Evolutionary conservation across 2,329 filamentous ascomycete species (phyloP).

Genomic region (Orbilia ellipsospora): DNA sequence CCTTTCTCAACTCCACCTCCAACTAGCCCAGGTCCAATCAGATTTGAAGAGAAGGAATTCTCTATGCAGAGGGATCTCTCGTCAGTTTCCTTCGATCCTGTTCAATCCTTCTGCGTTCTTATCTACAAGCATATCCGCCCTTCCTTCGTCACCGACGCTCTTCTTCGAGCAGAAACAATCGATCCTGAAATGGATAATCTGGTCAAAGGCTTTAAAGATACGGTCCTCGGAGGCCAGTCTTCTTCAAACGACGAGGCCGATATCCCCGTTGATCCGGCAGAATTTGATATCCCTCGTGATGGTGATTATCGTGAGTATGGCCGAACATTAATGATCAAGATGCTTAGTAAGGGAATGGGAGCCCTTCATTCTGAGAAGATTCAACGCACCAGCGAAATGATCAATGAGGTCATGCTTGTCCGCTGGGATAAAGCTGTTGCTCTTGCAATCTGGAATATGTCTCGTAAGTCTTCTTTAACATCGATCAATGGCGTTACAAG

Average conservation of each 20-base stretch:
- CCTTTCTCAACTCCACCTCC: slow-evolving; percentile 39
- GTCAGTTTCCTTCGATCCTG: slow-evolving; percentile 14
- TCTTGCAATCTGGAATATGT: slow-evolving; percentile 30
- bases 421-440: slow-evolving; percentile 39
- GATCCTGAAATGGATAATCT: too few relatives aligned
- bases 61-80: neutral
- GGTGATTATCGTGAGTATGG: slow-evolving; percentile 32
- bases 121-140: slow-evolving; percentile 10
- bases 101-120: slow-evolving; percentile 5
- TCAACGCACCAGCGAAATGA: slow-evolving; percentile 45
- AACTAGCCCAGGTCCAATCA: slow-evolving; percentile 6
- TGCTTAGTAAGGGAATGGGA: slow-evolving; percentile 34
- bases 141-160: slow-evolving; percentile 1
- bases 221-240: too few relatives aligned
- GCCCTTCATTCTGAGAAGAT: slow-evolving; percentile 33
- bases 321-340: slow-evolving; percentile 38
- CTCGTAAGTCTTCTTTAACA: slow-evolving; percentile 13
- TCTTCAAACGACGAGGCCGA: slow-evolving; percentile 13
- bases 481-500: neutral
- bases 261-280: slow-evolving; percentile 4
- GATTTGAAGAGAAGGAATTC: neutral
- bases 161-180: slow-evolving; percentile 2
- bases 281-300: slow-evolving; percentile 26
- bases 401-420: slow-evolving; percentile 38
- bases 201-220: too few relatives aligned